A percentile compares a stretch with the other conserved stretches of the same genome.
Conservation (phyloP, 2,329 filamentous ascomycete genomes). For the Aspergillus fischeri region DNA sequence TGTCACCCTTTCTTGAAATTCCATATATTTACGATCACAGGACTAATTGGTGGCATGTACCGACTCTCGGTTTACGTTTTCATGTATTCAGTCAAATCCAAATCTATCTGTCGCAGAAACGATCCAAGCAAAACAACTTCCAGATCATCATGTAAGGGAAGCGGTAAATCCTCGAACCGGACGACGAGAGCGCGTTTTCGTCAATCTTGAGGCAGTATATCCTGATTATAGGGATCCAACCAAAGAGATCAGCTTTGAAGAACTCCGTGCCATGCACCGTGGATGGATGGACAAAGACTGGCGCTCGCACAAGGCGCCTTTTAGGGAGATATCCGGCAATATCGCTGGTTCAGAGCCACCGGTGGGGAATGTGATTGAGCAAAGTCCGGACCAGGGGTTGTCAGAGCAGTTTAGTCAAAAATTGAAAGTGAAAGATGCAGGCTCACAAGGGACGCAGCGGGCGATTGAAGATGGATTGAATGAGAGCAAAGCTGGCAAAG, state of each 20-base stretch:
- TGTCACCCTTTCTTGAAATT: slow-evolving; percentile 35
- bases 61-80: slow-evolving; percentile 37
- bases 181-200: slow-evolving; percentile 79
- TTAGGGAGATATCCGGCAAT: slow-evolving; percentile 51
- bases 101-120: slow-evolving; percentile 35
- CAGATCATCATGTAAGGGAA: slow-evolving; percentile 72
- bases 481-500: slow-evolving; percentile 38
- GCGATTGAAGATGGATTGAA: slow-evolving; percentile 17
- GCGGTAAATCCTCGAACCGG: slow-evolving; percentile 78
- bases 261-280: slow-evolving; percentile 72
- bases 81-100: slow-evolving; percentile 51
- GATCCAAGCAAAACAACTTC: slow-evolving; percentile 53
- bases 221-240: slow-evolving; percentile 67
- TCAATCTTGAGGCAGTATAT: slow-evolving; percentile 81
- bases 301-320: slow-evolving; percentile 47
- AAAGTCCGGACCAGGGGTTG: slow-evolving; percentile 20
- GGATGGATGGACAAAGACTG: slow-evolving; percentile 61
- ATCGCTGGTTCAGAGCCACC: slow-evolving; percentile 17
- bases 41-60: slow-evolving; percentile 73
- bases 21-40: slow-evolving; percentile 84
- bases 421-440: slow-evolving; percentile 23
- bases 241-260: slow-evolving; percentile 84
- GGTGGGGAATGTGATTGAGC: slow-evolving; percentile 13
- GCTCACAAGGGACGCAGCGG: slow-evolving; percentile 12
- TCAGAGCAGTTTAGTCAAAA: slow-evolving; percentile 31